phyloP scores from a whole-genome alignment of 306 rosid genomes.

The Corylus americana region DNA sequence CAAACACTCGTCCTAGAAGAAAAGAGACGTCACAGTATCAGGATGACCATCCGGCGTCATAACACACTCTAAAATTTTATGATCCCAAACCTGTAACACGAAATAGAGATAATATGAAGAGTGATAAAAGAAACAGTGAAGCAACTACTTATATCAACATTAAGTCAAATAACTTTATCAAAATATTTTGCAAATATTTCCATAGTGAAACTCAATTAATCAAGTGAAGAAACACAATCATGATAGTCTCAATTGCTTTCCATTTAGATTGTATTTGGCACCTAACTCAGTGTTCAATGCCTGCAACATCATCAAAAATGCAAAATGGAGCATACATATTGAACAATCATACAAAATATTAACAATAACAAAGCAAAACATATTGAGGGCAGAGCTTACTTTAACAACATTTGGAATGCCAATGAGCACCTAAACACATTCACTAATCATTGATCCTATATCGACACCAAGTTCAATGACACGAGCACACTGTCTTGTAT shows the following conservation, averaged over 20 bases:
- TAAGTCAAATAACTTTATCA: not conserved
- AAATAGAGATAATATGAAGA: not conserved
- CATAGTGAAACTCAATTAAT: no score
- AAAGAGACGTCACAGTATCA: constrained; percentile 42
- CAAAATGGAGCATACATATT: not conserved
- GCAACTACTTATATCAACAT: not conserved
- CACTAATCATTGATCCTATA: constrained; percentile 39
- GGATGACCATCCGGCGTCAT: constrained; percentile 44
- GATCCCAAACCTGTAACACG: constrained; percentile 48
- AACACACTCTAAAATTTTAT: constrained; percentile 35
- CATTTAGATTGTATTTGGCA: constrained; percentile 33
- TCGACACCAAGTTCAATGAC: constrained; percentile 31
- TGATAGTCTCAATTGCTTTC: not conserved
- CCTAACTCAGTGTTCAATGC: constrained; percentile 44
- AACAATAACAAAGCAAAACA: not conserved
- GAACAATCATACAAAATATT: no score
- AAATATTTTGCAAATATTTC: no score
- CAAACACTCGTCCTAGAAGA: constrained; percentile 38
- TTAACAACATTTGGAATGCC: constrained; percentile 44
- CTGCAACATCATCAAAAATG: constrained; percentile 27
- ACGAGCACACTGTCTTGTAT: constrained; percentile 35
- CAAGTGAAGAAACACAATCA: no score
- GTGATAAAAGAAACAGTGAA: not conserved
- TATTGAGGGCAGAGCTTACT: constrained; percentile 28
- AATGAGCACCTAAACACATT: constrained; percentile 51